Percentiles rank a stretch among this genome's conserved stretches.
phyloP scores from a whole-genome alignment of 1,284 basidiomycete species.

The Phellinidium pouzarii region DNA sequence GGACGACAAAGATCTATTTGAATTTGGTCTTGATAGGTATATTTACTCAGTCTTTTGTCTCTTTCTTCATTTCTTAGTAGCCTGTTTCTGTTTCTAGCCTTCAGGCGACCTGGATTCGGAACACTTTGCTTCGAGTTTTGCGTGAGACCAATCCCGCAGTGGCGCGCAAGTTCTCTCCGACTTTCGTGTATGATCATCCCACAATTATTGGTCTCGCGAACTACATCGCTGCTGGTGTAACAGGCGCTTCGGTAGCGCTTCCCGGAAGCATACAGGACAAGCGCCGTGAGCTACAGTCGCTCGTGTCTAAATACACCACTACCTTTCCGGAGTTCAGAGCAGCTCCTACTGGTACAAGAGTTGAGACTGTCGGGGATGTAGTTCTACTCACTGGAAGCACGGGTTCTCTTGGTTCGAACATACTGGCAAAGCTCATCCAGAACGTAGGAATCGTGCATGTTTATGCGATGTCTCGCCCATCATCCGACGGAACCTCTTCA shows the following conservation, averaged over 20 bases:
- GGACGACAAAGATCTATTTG: slow-evolving; percentile 22
- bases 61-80: background rate
- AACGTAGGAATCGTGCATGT: slow-evolving; percentile 22
- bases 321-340: slow-evolving; percentile 24
- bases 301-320: slow-evolving; percentile 30
- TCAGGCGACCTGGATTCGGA: slow-evolving; percentile 37
- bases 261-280: background rate
- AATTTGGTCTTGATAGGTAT: slow-evolving; percentile 20
- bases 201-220: slow-evolving; percentile 27
- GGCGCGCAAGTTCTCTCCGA: slow-evolving; percentile 23
- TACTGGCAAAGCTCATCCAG: slow-evolving; percentile 26
- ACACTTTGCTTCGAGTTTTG: slow-evolving; percentile 31
- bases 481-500: slow-evolving; percentile 9
- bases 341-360: background rate
- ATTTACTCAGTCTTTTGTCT: background rate
- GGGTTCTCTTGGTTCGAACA: slow-evolving; percentile 29
- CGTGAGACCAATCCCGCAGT: slow-evolving; percentile 23
- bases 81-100: slow-evolving; percentile 25
- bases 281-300: slow-evolving; percentile 21
- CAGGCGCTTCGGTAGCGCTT: background rate
- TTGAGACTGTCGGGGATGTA: slow-evolving; percentile 17
- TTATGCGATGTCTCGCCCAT: slow-evolving; percentile 25
- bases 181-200: slow-evolving; percentile 33
- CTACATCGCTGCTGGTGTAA: slow-evolving; percentile 9
- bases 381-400: slow-evolving; percentile 34